Conservation (phyloP, 1,139 yeast species). For the Zygoascus meyerae region DNA sequence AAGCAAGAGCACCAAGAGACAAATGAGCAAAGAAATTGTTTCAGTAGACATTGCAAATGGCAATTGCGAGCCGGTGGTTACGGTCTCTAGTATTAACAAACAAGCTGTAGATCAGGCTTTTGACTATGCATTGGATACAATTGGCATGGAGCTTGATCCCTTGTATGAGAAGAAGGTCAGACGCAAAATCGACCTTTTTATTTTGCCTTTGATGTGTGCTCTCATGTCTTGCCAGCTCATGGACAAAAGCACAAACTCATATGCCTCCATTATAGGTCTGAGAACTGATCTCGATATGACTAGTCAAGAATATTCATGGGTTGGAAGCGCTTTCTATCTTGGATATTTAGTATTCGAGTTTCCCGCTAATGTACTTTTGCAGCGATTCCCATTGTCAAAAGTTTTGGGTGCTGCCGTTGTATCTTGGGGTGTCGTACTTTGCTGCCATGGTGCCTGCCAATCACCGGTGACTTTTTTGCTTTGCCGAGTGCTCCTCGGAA, state of each 20-base stretch:
- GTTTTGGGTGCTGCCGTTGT: constrained; percentile 39
- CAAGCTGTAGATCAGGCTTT: constrained; percentile 18
- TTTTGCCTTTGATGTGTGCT: constrained; percentile 52
- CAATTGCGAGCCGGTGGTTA: background rate
- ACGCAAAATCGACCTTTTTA: constrained; percentile 49
- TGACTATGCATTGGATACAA: constrained; percentile 19
- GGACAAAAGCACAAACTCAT: constrained; percentile 56
- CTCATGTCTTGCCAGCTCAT: constrained; percentile 56
- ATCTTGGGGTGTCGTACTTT: constrained; percentile 44
- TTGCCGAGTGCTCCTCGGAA: constrained; percentile 46
- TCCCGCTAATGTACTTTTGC: constrained; percentile 46
- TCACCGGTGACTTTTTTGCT: constrained; percentile 43
- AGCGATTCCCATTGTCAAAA: constrained; percentile 40
- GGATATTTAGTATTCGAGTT: constrained; percentile 47
- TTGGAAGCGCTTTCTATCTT: constrained; percentile 51
- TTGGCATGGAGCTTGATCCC: constrained; percentile 20
- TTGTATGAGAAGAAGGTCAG: constrained; percentile 35
- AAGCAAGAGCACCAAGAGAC: too few relatives aligned
- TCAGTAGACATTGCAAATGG: background rate
- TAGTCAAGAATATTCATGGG: constrained; percentile 42
- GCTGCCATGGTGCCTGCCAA: constrained; percentile 43
- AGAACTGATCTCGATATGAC: constrained; percentile 33
- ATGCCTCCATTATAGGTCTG: constrained; percentile 57
- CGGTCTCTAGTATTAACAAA: background rate
- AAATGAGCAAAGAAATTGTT: constrained; percentile 1